A percentile compares a stretch with the other conserved stretches of the same genome.
Evolutionary conservation across 306 rosid species (phyloP).

Genomic region (Fagus sylvatica): DNA sequence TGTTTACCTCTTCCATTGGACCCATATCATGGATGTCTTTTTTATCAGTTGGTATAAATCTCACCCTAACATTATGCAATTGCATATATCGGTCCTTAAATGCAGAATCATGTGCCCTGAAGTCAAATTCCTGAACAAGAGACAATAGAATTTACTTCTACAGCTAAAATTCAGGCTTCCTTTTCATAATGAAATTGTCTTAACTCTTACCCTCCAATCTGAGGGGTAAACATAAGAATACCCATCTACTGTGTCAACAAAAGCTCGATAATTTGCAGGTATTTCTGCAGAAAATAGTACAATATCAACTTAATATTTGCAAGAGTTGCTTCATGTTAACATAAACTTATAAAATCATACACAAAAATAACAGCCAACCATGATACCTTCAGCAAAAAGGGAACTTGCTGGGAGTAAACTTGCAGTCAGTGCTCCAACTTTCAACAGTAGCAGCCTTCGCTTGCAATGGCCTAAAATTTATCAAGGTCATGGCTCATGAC

Average conservation of each 20-base stretch:
- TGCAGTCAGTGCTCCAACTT: slow-evolving; percentile 70
- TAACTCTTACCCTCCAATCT: slow-evolving; percentile 82
- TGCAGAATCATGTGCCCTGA: slow-evolving; percentile 94
- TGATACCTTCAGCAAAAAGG: slow-evolving; percentile 80
- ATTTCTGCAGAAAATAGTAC: slow-evolving; percentile 45
- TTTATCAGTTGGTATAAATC: slow-evolving; percentile 84
- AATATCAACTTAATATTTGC: slow-evolving; percentile 5
- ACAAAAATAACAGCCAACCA: neutral
- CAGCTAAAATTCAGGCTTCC: neutral
- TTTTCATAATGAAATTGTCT: neutral
- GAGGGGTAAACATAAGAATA: slow-evolving; percentile 81
- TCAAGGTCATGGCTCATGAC: neutral
- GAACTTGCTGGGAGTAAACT: slow-evolving; percentile 46
- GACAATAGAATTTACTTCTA: slow-evolving; percentile 8
- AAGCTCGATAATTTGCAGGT: slow-evolving; percentile 63
- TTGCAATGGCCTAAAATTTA: slow-evolving; percentile 52
- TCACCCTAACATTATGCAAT: slow-evolving; percentile 87
- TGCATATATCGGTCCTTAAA: slow-evolving; percentile 82
- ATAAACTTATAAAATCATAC: neutral
- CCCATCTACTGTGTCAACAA: slow-evolving; percentile 81
- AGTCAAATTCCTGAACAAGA: slow-evolving; percentile 79
- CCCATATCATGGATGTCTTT: slow-evolving; percentile 86
- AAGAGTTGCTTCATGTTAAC: neutral
- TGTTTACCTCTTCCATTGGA: slow-evolving; percentile 77
- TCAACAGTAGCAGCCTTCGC: slow-evolving; percentile 74